Percentiles rank a stretch among this genome's conserved stretches.
Evolutionary conservation across 176 grass and related monocot genomes (phyloP).

Genomic region (Oryza brachyantha): DNA sequence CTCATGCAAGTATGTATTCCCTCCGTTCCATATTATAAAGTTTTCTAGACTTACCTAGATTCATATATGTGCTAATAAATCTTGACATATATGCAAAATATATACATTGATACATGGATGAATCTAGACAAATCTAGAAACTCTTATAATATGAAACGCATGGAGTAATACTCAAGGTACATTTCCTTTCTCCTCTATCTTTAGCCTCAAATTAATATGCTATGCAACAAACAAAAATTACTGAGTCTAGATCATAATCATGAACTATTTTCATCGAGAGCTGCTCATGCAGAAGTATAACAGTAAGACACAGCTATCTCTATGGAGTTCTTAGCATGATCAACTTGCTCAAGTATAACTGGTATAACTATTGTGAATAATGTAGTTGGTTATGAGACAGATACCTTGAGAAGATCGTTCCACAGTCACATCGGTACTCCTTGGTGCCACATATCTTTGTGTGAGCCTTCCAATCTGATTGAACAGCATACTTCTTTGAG

Average conservation of each 20-base stretch:
- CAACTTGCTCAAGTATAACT: not conserved
- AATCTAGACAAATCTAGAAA: no score
- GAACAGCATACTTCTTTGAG: constrained; percentile 72
- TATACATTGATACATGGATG: no score
- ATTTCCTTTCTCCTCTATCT: not conserved
- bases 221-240: not conserved
- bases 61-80: no score
- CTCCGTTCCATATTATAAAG: no score
- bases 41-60: no score
- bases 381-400: not conserved
- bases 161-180: not conserved
- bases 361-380: not conserved
- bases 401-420: constrained; percentile 69
- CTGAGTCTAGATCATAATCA: not conserved
- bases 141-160: no score
- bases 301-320: not conserved
- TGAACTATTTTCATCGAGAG: not conserved
- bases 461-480: constrained; percentile 74
- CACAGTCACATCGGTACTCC: constrained; percentile 66
- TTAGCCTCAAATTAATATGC: not conserved
- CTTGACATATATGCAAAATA: no score
- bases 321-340: not conserved
- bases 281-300: not conserved
- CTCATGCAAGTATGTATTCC: no score
- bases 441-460: constrained; percentile 67